Evolutionary conservation across 139 green algal genomes (phyloP), one percentile per base, ranked within the genome.

Genomic region (Coelastrella sp.): DNA sequence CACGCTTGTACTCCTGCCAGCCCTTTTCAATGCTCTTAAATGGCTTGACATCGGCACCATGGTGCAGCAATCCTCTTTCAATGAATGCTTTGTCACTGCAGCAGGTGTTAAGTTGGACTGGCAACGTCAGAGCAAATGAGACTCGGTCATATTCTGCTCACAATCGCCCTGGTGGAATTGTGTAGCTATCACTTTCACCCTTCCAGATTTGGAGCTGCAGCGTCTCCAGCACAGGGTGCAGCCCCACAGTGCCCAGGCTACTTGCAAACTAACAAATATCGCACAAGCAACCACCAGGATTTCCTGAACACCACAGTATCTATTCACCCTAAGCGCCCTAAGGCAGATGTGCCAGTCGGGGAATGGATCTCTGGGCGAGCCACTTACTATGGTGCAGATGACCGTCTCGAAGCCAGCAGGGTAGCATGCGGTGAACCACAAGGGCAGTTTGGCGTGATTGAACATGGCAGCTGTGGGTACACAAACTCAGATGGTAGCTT

Each of bases 401-500:
- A 81, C 5, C 30, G 73, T 5, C 8, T 67, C 32, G 73, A 81
- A 17, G 50, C 48, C 21, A 48, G 17, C 32, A 32, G 23, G 5
- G 32, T 67, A 23, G 50, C 73, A 3, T 81, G 73, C 50, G 73
- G 73, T 2, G 73, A 81, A 32, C 48, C 73, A 6, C 17, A 32
- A 23, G 50, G 50, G 1, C 73, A 81, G 50, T 81, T 38, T 35
- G 73, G 73, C 15, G 37, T 81, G 13, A 68, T 84, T 27, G 77
- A 63, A 37, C 38, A 84, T 8, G 77, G 77, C 38, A 67, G 41
- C 23, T 84, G 77, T 64, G 77, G 77, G 38, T 84, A 73, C 77
- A 84, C 77, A 13, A 73, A 84, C 59, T 35, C 17, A 13, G 77
- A 84, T 41, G 59, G 38, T 13, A 73, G 5, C 32, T 50, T 84